Base-by-base conservation (phyloP, 176 grass and related monocot species). In the Zoysia pacifica region DNA sequence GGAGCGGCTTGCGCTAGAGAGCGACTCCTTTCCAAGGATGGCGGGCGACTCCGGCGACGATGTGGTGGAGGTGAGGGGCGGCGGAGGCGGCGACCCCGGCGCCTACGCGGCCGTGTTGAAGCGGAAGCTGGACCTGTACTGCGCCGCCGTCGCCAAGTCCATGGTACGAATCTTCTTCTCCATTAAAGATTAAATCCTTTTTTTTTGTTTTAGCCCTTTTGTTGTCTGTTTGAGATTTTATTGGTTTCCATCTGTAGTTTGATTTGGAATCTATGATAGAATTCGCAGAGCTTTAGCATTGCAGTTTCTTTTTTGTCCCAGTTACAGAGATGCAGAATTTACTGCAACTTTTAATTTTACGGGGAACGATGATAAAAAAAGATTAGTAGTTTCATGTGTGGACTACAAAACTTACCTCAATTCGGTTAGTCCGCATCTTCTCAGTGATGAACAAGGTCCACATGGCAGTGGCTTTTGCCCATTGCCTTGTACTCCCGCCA, bases 41-140 rank as follows among this genome's bases (percentile, higher is more conserved):
- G 70, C 61, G 63, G 35, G 54, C 28, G 54, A 15, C 54, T 70
- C 52, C 42, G 85, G 70, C 64, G 85, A 86, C 46, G 87, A 86
- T 11, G 76, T 79, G 67, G 78, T 77, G 46, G 88, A 89, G 81
- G 69, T 89, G 52, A 78, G 3, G 49, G 78, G 79, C 58, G 72
- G 77, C 11, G 83, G 76, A 51, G 54, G 69, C 47, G 52, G 75
- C 6, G 88, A 94, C 58, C 84, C 89, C 1, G 68, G 75, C 40
- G 72, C 89, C 49, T 90, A 86, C 73, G 86, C 87, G 7, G 68
- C 70, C 50, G 53, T 86, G 81, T 87, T 97, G 35, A 97, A 94
- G 91, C 78, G 88, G 87, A 90, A 87, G 79, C 89, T 97, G 20
- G 84, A 91, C 54, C 76, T 93, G 71, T 91, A 90, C 87, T 97